These are phyloP conservation scores for Strobilomyces confusus DNA, from an alignment of 768 basidiomycete genomes.

Conservation along the genomic window DNA sequence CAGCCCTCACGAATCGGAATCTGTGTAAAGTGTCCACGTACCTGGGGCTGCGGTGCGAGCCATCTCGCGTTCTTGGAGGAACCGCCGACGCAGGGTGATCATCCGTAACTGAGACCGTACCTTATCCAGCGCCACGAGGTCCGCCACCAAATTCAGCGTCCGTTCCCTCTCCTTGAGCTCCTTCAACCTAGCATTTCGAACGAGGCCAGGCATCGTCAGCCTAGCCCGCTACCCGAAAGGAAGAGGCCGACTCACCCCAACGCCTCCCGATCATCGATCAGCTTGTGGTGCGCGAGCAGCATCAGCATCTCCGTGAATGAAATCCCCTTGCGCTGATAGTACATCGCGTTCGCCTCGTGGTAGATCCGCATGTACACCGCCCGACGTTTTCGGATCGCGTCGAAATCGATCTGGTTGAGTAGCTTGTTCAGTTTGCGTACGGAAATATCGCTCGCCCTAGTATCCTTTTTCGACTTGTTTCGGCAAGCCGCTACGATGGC, in stretches of 20 bases:
- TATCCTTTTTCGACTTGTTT: slow-evolving; percentile 32
- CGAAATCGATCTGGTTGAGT: slow-evolving; percentile 63
- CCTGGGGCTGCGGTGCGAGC: slow-evolving; percentile 21
- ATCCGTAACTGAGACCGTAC: slow-evolving; percentile 78
- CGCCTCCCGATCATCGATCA: slow-evolving; percentile 87
- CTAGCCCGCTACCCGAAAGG: neutral
- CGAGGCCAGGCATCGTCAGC: neutral
- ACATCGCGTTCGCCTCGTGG: slow-evolving; percentile 79
- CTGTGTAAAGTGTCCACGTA: neutral
- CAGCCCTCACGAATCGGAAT: neutral
- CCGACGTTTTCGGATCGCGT: slow-evolving; percentile 59
- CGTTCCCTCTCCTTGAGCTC: slow-evolving; percentile 75
- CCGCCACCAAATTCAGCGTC: slow-evolving; percentile 75
- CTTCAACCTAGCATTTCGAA: slow-evolving; percentile 51
- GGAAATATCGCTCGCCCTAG: slow-evolving; percentile 53
- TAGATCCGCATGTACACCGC: slow-evolving; percentile 72
- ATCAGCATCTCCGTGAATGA: slow-evolving; percentile 89
- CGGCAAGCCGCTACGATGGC: slow-evolving; percentile 55
- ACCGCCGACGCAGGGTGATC: slow-evolving; percentile 68
- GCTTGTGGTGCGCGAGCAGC: slow-evolving; percentile 84
- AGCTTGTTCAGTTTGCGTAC: slow-evolving; percentile 54
- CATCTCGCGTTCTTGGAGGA: slow-evolving; percentile 48
- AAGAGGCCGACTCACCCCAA: slow-evolving; percentile 51
- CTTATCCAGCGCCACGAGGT: slow-evolving; percentile 80
- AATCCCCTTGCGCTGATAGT: slow-evolving; percentile 72